phyloP scores from a whole-genome alignment of 306 rosid genomes.

The Prosopis cineraria region DNA sequence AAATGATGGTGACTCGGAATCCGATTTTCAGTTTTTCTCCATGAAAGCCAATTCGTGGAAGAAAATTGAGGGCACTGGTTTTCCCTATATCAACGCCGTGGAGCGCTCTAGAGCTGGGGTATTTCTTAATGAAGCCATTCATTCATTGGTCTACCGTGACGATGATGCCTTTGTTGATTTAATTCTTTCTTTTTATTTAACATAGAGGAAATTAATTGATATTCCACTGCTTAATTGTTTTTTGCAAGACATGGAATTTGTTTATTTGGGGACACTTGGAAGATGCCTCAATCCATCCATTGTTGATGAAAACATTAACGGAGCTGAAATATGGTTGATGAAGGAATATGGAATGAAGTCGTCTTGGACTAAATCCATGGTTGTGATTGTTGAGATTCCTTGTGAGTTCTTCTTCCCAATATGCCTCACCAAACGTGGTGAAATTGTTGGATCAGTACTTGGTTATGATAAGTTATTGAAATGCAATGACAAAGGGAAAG shows the following conservation, averaged over 20 bases:
- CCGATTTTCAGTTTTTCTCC: background rate
- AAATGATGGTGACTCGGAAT: accelerated
- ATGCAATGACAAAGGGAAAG: background rate
- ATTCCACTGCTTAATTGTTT: background rate
- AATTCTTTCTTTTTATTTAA: conserved; percentile 30
- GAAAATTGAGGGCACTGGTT: background rate
- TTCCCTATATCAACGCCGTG: background rate
- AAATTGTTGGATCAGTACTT: conserved; percentile 20
- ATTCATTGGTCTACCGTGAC: conserved; percentile 1
- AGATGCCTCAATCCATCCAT: background rate
- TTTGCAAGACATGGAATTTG: no score
- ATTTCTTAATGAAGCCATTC: conserved; percentile 9
- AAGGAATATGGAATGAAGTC: conserved; percentile 24
- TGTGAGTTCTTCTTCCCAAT: background rate
- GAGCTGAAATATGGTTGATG: conserved; percentile 33
- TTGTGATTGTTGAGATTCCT: background rate
- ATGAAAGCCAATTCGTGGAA: conserved; percentile 2
- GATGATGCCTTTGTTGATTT: background rate
- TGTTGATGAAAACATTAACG: background rate
- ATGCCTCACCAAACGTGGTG: conserved; percentile 16
- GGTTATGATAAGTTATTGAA: no score
- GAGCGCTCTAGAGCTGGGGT: background rate
- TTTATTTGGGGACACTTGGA: conserved; percentile 7
- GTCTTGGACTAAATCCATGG: conserved; percentile 35
- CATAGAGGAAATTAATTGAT: background rate